Conservation (phyloP, 371 early-diverging fungal species). For the Haplosporangium sp. region DNA sequence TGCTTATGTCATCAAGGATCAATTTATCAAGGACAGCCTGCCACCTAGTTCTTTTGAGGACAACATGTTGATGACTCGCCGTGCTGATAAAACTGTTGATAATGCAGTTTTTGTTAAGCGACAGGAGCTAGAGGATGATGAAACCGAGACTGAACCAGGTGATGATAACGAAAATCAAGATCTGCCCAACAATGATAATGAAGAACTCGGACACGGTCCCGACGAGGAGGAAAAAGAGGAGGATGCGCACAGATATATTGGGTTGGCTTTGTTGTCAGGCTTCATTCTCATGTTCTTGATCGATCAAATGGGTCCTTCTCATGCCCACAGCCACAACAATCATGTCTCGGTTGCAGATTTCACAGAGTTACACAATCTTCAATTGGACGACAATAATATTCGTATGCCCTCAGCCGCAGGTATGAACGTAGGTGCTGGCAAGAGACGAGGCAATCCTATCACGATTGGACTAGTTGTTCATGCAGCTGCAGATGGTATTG, state of each 20-base stretch:
- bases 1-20: constrained; percentile 23
- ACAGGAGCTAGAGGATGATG: constrained; percentile 22
- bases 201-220: constrained; percentile 9
- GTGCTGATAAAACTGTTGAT: neutral
- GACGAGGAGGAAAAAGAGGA: constrained; percentile 42
- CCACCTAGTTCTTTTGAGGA: constrained; percentile 28
- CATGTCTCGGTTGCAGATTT: constrained; percentile 56
- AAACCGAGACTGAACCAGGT: constrained; percentile 5
- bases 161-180: constrained; percentile 4
- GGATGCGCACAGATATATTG: constrained; percentile 76
- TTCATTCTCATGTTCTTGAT: constrained; percentile 92
- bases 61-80: constrained; percentile 37
- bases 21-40: constrained; percentile 15
- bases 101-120: constrained; percentile 25
- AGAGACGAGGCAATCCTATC: constrained; percentile 60
- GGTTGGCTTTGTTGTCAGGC: constrained; percentile 83
- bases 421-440: constrained; percentile 30
- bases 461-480: constrained; percentile 93
- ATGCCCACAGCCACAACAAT: constrained; percentile 60
- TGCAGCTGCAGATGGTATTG: constrained; percentile 95
- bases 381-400: constrained; percentile 44
- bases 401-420: constrained; percentile 56
- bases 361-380: constrained; percentile 47
- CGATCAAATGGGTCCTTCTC: constrained; percentile 77
- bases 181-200: constrained; percentile 15